phyloP scores from a whole-genome alignment of 1,284 basidiomycete genomes.

The Xerocomus amazonicus region DNA sequence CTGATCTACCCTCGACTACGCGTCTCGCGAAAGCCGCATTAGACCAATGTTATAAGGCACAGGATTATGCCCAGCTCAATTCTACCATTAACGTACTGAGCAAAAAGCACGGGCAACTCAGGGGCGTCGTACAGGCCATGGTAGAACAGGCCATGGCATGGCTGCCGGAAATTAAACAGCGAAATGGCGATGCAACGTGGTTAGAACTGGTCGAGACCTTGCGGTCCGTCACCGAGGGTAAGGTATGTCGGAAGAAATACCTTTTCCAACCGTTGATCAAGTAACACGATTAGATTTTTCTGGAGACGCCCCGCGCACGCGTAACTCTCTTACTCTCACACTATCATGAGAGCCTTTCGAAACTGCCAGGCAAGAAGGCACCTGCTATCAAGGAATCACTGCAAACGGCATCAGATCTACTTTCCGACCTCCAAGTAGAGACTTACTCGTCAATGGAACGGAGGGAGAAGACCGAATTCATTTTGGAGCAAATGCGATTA shows the following conservation, averaged over 20 bases:
- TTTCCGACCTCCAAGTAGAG: constrained; percentile 96
- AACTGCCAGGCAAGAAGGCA: constrained; percentile 39
- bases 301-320: constrained; percentile 95
- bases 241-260: constrained; percentile 49
- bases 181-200: constrained; percentile 74
- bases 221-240: constrained; percentile 92
- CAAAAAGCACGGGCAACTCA: constrained; percentile 98
- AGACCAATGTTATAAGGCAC: constrained; percentile 70
- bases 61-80: constrained; percentile 71
- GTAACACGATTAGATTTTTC: constrained; percentile 72
- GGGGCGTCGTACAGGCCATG: constrained; percentile 85
- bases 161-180: constrained; percentile 69
- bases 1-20: constrained; percentile 89
- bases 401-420: constrained; percentile 81
- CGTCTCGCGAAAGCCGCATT: constrained; percentile 76
- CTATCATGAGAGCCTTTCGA: constrained; percentile 74
- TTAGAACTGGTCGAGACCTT: constrained; percentile 86
- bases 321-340: constrained; percentile 83
- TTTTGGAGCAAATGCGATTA: constrained; percentile 96
- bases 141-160: constrained; percentile 84
- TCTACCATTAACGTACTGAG: constrained; percentile 70
- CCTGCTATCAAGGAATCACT: constrained; percentile 60
- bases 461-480: constrained; percentile 97
- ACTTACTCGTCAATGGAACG: constrained; percentile 99
- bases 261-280: background rate